A percentile compares a stretch with the other conserved stretches of the same genome.
Conservation (phyloP, 352 stramenopile species). For the Globisporangium abappressorium region DNA sequence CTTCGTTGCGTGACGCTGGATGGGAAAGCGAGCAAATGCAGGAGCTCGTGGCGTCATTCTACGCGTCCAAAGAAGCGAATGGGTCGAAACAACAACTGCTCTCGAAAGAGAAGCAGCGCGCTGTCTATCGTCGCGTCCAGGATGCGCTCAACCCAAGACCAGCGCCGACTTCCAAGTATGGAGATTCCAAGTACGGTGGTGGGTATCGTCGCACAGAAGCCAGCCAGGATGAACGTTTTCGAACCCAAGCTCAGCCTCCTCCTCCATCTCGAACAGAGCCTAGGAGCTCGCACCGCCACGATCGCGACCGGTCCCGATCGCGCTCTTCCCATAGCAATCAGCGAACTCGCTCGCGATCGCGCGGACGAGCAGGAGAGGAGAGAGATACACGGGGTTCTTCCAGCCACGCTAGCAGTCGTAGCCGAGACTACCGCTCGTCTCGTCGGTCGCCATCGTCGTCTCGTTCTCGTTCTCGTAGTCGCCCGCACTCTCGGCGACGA, state of each 20-base stretch:
- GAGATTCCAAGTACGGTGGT: conserved; percentile 20
- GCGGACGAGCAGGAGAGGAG: conserved; percentile 2
- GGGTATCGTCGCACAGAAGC: conserved; percentile 16
- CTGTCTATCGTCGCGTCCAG: conserved; percentile 16
- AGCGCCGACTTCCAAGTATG: conserved; percentile 18
- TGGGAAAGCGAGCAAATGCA: conserved; percentile 13
- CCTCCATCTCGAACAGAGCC: neutral
- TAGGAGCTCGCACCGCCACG: neutral
- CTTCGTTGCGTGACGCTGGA: conserved; percentile 8
- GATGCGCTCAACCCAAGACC: neutral
- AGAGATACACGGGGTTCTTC: conserved; percentile 10
- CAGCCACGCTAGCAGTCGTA: conserved; percentile 20
- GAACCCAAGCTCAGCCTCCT: neutral
- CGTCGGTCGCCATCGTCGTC: conserved; percentile 21
- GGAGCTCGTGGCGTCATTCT: conserved; percentile 12
- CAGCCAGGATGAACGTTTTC: conserved; percentile 3
- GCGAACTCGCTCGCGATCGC: conserved; percentile 6
- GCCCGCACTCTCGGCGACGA: conserved; percentile 23
- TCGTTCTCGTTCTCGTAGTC: conserved; percentile 32
- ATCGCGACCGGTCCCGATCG: neutral
- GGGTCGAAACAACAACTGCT: conserved; percentile 22
- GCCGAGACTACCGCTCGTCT: conserved; percentile 12
- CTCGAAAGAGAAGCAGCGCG: conserved; percentile 29
- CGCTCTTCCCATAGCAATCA: neutral
- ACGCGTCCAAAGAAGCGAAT: conserved; percentile 10